phyloP scores from a whole-genome alignment of 257 asterid genomes.

The Rubia yunnanensis region DNA sequence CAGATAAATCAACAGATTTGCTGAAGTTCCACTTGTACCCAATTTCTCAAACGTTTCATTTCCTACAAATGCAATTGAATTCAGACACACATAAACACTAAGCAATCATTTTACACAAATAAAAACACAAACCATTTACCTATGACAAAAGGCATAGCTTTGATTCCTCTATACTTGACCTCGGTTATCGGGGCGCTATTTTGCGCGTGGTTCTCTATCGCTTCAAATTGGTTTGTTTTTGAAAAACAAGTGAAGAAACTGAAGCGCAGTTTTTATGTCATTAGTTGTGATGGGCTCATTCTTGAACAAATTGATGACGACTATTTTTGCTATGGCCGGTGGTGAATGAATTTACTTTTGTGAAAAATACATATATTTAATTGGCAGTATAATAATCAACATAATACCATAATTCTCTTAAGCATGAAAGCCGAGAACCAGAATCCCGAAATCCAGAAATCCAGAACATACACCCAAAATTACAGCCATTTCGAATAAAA shows the following conservation, averaged over 20 bases:
- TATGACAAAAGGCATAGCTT: conserved; percentile 14
- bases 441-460: no score
- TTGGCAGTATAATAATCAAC: no score
- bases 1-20: conserved; percentile 57
- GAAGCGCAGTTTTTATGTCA: background rate
- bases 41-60: conserved; percentile 68
- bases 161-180: conserved; percentile 9
- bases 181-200: no score
- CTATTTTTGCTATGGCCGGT: background rate
- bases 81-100: no score
- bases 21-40: conserved; percentile 47
- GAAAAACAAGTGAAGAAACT: no score
- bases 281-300: background rate
- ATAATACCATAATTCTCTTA: no score
- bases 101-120: background rate
- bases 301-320: background rate
- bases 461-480: no score
- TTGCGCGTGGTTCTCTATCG: no score
- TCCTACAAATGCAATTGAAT: conserved; percentile 16
- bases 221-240: no score
- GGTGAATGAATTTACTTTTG: background rate
- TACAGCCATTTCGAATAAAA: no score
- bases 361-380: background rate
- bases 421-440: no score
- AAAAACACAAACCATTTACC: conserved; percentile 4